A percentile compares a stretch with the other conserved stretches of the same genome.
phyloP scores from a whole-genome alignment of 495 filamentous ascomycete species.

The Hamigera avellanea region DNA sequence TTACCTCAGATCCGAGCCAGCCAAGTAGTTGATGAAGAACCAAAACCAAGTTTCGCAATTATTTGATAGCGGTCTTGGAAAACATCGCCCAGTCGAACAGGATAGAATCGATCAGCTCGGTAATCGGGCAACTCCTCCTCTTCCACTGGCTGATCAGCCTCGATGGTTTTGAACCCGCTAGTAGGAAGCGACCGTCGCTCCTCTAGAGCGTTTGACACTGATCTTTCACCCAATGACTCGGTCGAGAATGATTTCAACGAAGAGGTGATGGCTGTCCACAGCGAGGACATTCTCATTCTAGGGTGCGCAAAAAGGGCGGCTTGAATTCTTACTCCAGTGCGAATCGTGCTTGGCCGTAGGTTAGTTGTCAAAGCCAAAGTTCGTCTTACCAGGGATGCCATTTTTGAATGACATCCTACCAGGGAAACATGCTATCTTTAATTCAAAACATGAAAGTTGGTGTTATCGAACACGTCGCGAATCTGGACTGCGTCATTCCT shows the following conservation, averaged over 20 bases:
- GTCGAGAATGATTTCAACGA: constrained; percentile 2
- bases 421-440: no score
- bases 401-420: no score
- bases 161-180: constrained; percentile 6
- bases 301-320: not conserved
- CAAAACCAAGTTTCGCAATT: constrained; percentile 43
- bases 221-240: not conserved
- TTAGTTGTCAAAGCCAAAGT: no score
- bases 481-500: no score
- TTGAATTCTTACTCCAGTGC: no score
- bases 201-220: constrained; percentile 2
- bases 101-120: constrained; percentile 33
- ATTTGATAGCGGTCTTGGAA: constrained; percentile 36
- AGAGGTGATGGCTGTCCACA: not conserved
- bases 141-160: constrained; percentile 14
- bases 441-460: no score
- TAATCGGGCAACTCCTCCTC: constrained; percentile 36
- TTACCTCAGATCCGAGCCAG: constrained; percentile 35
- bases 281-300: not conserved
- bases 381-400: no score
- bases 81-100: constrained; percentile 35
- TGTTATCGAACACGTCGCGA: no score
- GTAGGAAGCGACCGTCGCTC: constrained; percentile 8
- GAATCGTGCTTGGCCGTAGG: no score
- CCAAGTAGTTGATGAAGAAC: constrained; percentile 40